Evolutionary conservation across 108 stramenopile species (phyloP).

Genomic region (Fragilaria crotonensis): DNA sequence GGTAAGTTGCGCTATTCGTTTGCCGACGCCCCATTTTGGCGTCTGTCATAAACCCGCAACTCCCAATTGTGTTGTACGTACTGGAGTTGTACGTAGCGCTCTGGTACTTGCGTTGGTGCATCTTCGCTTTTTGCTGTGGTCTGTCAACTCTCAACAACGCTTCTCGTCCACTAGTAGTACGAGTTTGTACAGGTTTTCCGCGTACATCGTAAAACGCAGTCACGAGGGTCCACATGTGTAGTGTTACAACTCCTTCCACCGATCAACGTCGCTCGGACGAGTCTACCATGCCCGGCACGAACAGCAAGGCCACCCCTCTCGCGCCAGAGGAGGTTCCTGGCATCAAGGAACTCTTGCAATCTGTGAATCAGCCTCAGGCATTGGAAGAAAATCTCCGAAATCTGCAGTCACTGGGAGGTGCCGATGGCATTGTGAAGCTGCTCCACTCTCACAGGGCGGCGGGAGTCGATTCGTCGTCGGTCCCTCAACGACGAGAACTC

Average conservation of each 20-base stretch:
- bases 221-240: too few species aligned
- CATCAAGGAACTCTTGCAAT: background rate
- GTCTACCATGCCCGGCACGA: background rate
- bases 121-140: too few species aligned
- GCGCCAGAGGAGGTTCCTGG: background rate
- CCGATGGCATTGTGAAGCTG: slow-evolving; percentile 20
- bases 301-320: background rate
- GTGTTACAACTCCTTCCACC: background rate
- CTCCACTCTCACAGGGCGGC: slow-evolving; percentile 18
- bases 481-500: slow-evolving; percentile 22
- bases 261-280: background rate
- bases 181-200: too few species aligned
- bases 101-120: too few species aligned
- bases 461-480: slow-evolving; percentile 25
- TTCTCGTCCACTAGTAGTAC: too few species aligned
- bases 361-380: slow-evolving; percentile 43
- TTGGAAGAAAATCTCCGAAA: slow-evolving; percentile 31
- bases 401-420: slow-evolving; percentile 23
- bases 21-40: too few species aligned
- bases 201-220: too few species aligned
- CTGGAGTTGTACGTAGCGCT: too few species aligned
- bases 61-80: too few species aligned
- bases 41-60: too few species aligned
- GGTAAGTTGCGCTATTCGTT: too few species aligned
- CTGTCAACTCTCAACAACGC: too few species aligned